phyloP scores from a whole-genome alignment of 2,329 filamentous ascomycete genomes.

The Rosellinia necatrix region DNA sequence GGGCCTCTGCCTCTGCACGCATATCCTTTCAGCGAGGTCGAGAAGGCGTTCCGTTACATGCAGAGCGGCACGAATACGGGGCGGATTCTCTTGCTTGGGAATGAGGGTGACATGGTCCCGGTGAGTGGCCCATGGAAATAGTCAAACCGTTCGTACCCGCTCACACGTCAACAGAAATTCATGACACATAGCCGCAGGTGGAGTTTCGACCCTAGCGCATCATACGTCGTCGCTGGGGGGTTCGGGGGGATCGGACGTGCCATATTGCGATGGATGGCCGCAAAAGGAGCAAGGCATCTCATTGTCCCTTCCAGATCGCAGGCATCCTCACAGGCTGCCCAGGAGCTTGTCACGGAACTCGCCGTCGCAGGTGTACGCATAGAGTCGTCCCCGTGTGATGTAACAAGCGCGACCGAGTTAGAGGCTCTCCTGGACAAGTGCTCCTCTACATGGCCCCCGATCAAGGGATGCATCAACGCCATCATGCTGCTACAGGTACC shows the following conservation, averaged over 20 bases:
- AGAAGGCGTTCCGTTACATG: conserved; percentile 22
- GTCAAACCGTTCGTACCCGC: no score
- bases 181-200: not conserved
- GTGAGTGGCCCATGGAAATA: conserved; percentile 5
- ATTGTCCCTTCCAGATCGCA: conserved; percentile 32
- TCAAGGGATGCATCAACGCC: conserved; percentile 26
- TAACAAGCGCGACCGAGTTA: not conserved
- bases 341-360: not conserved
- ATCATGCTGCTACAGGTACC: conserved; percentile 15
- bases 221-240: conserved; percentile 24
- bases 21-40: conserved; percentile 1
- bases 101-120: not conserved
- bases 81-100: conserved; percentile 1
- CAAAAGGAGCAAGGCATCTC: conserved; percentile 27
- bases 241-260: conserved; percentile 26
- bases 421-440: not conserved
- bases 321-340: not conserved
- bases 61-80: conserved; percentile 24
- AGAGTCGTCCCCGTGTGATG: not conserved
- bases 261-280: conserved; percentile 31
- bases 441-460: not conserved
- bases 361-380: not conserved
- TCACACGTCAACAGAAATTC: not conserved
- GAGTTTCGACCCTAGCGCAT: conserved; percentile 11
- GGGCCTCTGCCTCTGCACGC: conserved; percentile 7